phyloP scores from a whole-genome alignment of 1,284 basidiomycete species.

The Apiotrichum siamense region DNA sequence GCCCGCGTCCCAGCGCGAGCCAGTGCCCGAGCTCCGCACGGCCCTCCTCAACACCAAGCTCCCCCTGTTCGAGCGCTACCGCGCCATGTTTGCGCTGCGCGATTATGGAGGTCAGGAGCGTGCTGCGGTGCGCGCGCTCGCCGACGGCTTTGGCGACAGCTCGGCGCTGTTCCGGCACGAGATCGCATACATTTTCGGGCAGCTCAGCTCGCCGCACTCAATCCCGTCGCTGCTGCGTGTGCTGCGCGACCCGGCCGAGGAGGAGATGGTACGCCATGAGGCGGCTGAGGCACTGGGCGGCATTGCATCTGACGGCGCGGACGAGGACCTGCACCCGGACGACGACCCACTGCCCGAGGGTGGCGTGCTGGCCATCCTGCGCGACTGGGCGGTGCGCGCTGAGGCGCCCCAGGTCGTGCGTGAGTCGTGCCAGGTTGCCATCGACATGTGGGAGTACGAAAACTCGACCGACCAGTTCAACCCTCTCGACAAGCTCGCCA shows the following conservation, averaged over 20 bases:
- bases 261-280: slow-evolving; percentile 98
- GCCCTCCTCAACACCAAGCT: slow-evolving; percentile 64
- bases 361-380: slow-evolving; percentile 73
- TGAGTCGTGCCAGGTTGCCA: slow-evolving; percentile 92
- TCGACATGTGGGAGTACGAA: slow-evolving; percentile 98
- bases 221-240: slow-evolving; percentile 79
- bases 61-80: slow-evolving; percentile 87
- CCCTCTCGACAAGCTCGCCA: slow-evolving; percentile 58
- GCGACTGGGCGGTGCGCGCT: slow-evolving; percentile 71
- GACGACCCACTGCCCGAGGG: slow-evolving; percentile 35
- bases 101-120: slow-evolving; percentile 65
- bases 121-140: slow-evolving; percentile 80
- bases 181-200: slow-evolving; percentile 96
- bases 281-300: slow-evolving; percentile 97
- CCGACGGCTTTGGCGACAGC: slow-evolving; percentile 77
- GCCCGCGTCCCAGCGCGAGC: slow-evolving; percentile 52
- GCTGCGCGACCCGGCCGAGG: slow-evolving; percentile 66
- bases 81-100: slow-evolving; percentile 96
- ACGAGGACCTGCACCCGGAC: slow-evolving; percentile 29
- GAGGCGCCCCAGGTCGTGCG: slow-evolving; percentile 84
- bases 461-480: slow-evolving; percentile 80
- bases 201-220: slow-evolving; percentile 81
- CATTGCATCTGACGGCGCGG: slow-evolving; percentile 73
- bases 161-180: slow-evolving; percentile 94
- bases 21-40: slow-evolving; percentile 54